A percentile compares a stretch with the other conserved stretches of the same genome.
phyloP scores from a whole-genome alignment of 1,284 basidiomycete species.

The Porodaedalea pini region DNA sequence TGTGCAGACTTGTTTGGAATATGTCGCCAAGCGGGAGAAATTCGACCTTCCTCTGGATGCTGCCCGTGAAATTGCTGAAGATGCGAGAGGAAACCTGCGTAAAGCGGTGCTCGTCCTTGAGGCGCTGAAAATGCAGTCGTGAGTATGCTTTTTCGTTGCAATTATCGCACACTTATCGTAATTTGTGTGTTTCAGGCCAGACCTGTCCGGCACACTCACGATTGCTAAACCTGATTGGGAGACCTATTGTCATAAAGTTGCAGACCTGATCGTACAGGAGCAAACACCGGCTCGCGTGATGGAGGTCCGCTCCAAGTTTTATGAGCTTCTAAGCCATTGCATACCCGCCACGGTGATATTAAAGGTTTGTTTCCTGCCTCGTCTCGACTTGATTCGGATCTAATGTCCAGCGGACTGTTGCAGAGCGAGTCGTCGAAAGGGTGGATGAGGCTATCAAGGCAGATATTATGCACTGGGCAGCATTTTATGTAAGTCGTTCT shows the following conservation, averaged over 20 bases:
- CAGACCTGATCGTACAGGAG: conserved; percentile 89
- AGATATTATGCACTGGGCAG: conserved; percentile 95
- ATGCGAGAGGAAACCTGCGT: conserved; percentile 88
- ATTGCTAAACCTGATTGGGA: conserved; percentile 99
- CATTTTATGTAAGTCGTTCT: conserved; percentile 74
- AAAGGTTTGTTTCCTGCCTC: conserved; percentile 53
- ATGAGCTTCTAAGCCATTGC: conserved; percentile 95
- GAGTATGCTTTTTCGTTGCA: conserved; percentile 19
- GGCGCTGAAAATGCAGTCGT: conserved; percentile 94
- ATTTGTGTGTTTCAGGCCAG: conserved; percentile 46
- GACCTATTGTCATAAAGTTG: conserved; percentile 65
- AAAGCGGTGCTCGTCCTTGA: conserved; percentile 95
- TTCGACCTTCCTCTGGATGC: conserved; percentile 80
- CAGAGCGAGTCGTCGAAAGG: conserved; percentile 79
- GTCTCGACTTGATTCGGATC: conserved; percentile 11
- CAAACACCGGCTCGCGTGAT: conserved; percentile 91
- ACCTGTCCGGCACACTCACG: conserved; percentile 68
- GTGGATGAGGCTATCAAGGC: conserved; percentile 88
- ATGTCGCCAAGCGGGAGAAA: conserved; percentile 80
- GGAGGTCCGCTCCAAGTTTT: conserved; percentile 89
- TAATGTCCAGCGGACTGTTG: conserved; percentile 64
- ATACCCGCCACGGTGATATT: conserved; percentile 93
- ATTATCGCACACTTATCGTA: not conserved
- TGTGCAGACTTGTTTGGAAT: conserved; percentile 79
- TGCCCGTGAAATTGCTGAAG: conserved; percentile 69